Conservation (phyloP, 106 monocot genomes). For the Acorus calamus region DNA sequence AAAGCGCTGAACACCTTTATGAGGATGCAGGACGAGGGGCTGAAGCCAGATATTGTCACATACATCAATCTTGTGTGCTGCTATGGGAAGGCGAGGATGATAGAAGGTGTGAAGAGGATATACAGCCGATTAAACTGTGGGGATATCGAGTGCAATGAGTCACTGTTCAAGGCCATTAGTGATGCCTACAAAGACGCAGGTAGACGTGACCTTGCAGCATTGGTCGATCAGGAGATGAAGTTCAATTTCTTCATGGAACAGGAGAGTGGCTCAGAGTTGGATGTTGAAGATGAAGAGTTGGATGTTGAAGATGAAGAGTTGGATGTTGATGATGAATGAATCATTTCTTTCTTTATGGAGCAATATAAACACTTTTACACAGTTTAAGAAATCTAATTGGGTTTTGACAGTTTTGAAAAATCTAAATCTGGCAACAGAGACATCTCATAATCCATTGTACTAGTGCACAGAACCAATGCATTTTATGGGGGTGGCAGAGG, state of each 20-base stretch:
- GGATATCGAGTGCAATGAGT: constrained; percentile 39
- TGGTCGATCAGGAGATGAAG: constrained; percentile 75
- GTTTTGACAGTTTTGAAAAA: no score
- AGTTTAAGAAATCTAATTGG: no score
- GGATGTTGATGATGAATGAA: no score
- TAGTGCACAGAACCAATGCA: no score
- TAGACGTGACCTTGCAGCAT: constrained; percentile 40
- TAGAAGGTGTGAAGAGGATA: constrained; percentile 66
- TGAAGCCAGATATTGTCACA: constrained; percentile 51
- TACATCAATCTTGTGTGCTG: constrained; percentile 51
- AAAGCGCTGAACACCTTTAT: constrained; percentile 60
- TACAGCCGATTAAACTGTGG: constrained; percentile 48
- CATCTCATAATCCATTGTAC: no score
- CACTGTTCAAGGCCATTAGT: constrained; percentile 42
- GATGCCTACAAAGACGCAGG: constrained; percentile 39
- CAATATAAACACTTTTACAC: no score
- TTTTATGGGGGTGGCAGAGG: no score
- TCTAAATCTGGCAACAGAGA: no score
- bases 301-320: no score
- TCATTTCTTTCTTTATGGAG: no score
- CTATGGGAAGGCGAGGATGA: constrained; percentile 61
- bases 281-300: neutral
- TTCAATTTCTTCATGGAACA: constrained; percentile 17
- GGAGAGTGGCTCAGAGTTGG: constrained; percentile 2
- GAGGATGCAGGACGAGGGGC: constrained; percentile 67